Evolutionary conservation across 768 basidiomycete genomes (phyloP).

Genomic region (Russula lepida): DNA sequence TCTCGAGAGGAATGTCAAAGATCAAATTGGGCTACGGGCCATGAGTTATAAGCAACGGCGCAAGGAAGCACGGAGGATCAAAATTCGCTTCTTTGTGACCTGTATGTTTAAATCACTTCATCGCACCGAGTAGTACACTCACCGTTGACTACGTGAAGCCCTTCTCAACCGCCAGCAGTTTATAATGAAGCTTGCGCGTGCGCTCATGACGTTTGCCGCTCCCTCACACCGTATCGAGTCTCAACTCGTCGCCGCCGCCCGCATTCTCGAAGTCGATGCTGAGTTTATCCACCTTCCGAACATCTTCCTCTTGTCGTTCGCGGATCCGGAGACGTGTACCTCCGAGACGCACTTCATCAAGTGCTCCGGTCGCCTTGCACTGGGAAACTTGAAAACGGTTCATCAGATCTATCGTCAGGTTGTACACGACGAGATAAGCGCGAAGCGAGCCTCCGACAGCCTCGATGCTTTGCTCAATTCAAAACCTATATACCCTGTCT

Average conservation of each 20-base stretch:
- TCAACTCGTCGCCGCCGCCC: slow-evolving; percentile 78
- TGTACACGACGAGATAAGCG: slow-evolving; percentile 84
- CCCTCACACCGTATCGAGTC: slow-evolving; percentile 90
- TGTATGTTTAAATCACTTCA: slow-evolving; percentile 33
- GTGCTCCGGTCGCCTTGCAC: slow-evolving; percentile 60
- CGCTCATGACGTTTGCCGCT: slow-evolving; percentile 85
- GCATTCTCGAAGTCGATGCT: slow-evolving; percentile 83
- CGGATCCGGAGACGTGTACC: slow-evolving; percentile 74
- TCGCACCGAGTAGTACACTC: background rate
- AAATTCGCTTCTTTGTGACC: slow-evolving; percentile 61
- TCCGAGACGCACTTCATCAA: slow-evolving; percentile 87
- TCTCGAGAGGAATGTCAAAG: slow-evolving; percentile 40
- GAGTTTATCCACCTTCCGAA: slow-evolving; percentile 80
- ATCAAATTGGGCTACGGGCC: slow-evolving; percentile 32
- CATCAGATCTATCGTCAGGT: slow-evolving; percentile 80
- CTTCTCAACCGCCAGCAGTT: slow-evolving; percentile 78
- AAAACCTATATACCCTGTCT: slow-evolving; percentile 53
- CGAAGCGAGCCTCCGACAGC: slow-evolving; percentile 55
- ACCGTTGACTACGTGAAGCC: slow-evolving; percentile 35
- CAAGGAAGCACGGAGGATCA: slow-evolving; percentile 51
- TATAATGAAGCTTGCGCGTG: slow-evolving; percentile 72
- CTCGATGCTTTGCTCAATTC: slow-evolving; percentile 56
- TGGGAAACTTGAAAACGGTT: slow-evolving; percentile 77
- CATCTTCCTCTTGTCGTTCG: slow-evolving; percentile 77
- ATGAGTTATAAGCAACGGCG: slow-evolving; percentile 59